A percentile compares a stretch with the other conserved stretches of the same genome.
Evolutionary conservation across 2,329 filamentous ascomycete species (phyloP).

Genomic region (Monilinia fructigena): DNA sequence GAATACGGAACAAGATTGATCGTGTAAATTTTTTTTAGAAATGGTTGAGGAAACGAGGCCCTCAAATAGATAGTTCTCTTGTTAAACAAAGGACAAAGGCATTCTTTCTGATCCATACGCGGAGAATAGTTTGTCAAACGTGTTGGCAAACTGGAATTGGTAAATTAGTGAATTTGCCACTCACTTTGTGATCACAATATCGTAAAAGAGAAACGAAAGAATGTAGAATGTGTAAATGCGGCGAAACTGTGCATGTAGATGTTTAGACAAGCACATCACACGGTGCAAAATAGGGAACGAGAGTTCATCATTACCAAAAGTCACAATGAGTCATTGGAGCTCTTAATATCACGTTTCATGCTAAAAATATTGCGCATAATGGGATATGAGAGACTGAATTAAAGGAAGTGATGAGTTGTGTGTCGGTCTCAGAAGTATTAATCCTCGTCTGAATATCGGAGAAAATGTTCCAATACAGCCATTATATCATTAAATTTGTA

Average conservation of each 20-base stretch:
- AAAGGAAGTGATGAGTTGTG: background rate
- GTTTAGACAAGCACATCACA: no score
- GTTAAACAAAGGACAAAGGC: background rate
- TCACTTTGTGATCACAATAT: background rate
- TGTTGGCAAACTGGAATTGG: background rate
- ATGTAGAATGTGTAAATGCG: background rate
- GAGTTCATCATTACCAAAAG: background rate
- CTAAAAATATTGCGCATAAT: background rate
- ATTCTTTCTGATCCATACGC: background rate
- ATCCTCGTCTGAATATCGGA: background rate
- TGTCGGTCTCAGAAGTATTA: background rate
- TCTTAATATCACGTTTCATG: background rate
- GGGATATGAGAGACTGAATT: no score
- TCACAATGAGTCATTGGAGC: background rate
- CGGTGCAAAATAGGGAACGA: no score
- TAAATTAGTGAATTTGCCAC: background rate
- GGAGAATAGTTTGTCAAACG: conserved; percentile 4
- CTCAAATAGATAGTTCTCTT: background rate
- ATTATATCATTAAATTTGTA: background rate
- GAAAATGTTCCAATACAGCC: background rate
- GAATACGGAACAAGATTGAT: background rate
- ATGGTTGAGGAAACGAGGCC: background rate
- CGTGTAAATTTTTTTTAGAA: no score
- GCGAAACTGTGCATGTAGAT: no score
- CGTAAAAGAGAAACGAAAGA: background rate